Evolutionary conservation across 169 alveolate species (phyloP), one percentile per base, ranked within the genome.

Genomic region (Plasmodium reichenowi): DNA sequence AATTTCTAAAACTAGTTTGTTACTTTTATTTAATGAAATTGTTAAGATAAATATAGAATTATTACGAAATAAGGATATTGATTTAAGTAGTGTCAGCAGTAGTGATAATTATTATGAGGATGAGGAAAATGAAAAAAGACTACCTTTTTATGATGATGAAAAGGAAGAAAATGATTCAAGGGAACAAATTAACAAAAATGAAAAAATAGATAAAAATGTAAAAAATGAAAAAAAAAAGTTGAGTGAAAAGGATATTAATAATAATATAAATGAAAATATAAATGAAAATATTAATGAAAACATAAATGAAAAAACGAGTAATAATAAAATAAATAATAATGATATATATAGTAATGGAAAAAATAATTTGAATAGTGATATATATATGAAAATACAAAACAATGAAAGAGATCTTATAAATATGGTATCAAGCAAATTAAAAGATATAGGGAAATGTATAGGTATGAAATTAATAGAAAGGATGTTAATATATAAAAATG

Each of bases 361-460:
- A 13, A 17, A 52, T 15, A 45, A 54, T 0, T 20, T 20, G 45
- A 60, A 54, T 26, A 2, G 6, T 50, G n/a, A 20, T 48, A n/a
- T 17, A 43, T 15, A 72, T 43, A 12, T 10, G 47, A 38, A 38
- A 5, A 38, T 60, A 72, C 10, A 32, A n/a, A 56, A 43, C 38
- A 50, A 59, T 10, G 64, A 67, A 38, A 68, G 70, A 13, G 5
- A 59, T 10, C 32, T 38, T 29, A 13, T 62, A 15, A 80, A 66
- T 10, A 13, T 80, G 1, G 32, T 80, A 43, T 66, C 90, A 5
- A 56, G 47, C 2, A 67, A 68, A 52, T 38, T 80, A 54, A 80
- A 66, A 48, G 66, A 71, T 26, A 80, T 80, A 80, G 90, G 90
- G 6, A 80, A 80, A 54, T n/a, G 68, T 26, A 80, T 80, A 20